Conservation (phyloP, 1,284 basidiomycete genomes). For the Papiliotrema fonsecae region DNA sequence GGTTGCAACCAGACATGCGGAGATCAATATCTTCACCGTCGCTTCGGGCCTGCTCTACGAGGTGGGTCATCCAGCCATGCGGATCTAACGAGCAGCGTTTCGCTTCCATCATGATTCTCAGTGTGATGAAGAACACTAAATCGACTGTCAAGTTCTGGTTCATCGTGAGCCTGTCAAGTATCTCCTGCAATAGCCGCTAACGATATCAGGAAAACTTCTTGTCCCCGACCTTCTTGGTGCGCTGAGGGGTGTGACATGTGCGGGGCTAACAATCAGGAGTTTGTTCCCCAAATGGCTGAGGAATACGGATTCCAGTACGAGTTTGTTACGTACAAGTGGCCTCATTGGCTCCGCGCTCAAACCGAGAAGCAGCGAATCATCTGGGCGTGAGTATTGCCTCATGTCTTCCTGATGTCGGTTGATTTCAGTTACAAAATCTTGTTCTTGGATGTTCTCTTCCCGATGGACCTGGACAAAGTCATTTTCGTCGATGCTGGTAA, state of each 20-base stretch:
- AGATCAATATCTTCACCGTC: conserved; percentile 98
- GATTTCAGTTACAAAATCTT: conserved; percentile 78
- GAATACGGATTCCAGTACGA: conserved; percentile 91
- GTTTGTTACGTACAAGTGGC: conserved; percentile 98
- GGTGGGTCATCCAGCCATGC: conserved; percentile 49
- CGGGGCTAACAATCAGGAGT: conserved; percentile 58
- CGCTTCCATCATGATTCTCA: conserved; percentile 95
- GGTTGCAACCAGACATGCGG: conserved; percentile 53
- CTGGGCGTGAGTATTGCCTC: conserved; percentile 61
- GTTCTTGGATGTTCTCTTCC: conserved; percentile 97
- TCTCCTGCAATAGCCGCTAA: neutral
- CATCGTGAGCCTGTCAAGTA: conserved; percentile 57
- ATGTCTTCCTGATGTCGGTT: neutral
- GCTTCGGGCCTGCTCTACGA: conserved; percentile 95
- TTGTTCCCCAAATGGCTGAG: conserved; percentile 84
- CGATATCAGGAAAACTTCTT: conserved; percentile 72
- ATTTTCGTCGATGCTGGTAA: conserved; percentile 88
- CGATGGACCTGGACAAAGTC: conserved; percentile 95
- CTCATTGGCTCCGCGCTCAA: conserved; percentile 91
- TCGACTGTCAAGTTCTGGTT: conserved; percentile 98
- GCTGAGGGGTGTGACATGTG: conserved; percentile 21
- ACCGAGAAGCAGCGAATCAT: conserved; percentile 97
- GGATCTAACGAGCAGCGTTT: conserved; percentile 62
- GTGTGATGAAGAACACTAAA: conserved; percentile 88
- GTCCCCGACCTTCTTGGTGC: conserved; percentile 88